Base-by-base conservation (phyloP, 495 filamentous ascomycete genomes). In the Amorphotheca resinae region DNA sequence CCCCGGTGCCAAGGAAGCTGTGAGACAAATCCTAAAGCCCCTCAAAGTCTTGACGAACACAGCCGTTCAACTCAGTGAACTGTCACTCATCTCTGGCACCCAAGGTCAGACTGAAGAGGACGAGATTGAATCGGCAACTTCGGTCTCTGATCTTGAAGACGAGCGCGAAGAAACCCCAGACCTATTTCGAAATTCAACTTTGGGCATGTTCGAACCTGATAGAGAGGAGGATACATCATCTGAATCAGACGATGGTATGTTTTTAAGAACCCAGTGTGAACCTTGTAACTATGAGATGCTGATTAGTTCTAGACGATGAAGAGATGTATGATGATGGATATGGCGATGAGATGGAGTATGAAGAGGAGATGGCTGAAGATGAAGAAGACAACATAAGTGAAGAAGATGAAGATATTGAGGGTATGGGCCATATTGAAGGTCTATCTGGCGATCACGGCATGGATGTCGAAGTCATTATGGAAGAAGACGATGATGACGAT, bases 111-210 rank as follows among this genome's bases (percentile, higher is more conserved):
- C 71, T 4, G 74, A 85, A 23, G 88, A 93, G 30, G 88, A 93
- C 41, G 93, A 95, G 28, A 86, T 94, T 21, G 82, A 81, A 4
- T 87, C 86, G 16, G 80, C 89, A 20, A 87, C 88, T 8, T 95
- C 91, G 0, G 74, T 93, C 33, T 93, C 87, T 6, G 85, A 93
- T 40, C 65, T 84, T 23, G 85, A 87, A 22, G 83, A 87, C 53
- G 80, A 85, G 44, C 83, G 93, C 15, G 91, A 96, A 59, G 89
- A 96, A 57, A 96, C 93, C 6, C 91, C 91, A 16, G 93, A 99
- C 65, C 74, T 99, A 6, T 96, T 94, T 64, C 80, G 91, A 31
- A 93, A 96, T 56, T 95, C 91, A 3, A 85, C 93, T 3, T 69
- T 99, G 23, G 93, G 93, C 28, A 87, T 99, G 76, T 77, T 94